Conservation (phyloP, 768 basidiomycete genomes). For the Boletellus sp. region DNA sequence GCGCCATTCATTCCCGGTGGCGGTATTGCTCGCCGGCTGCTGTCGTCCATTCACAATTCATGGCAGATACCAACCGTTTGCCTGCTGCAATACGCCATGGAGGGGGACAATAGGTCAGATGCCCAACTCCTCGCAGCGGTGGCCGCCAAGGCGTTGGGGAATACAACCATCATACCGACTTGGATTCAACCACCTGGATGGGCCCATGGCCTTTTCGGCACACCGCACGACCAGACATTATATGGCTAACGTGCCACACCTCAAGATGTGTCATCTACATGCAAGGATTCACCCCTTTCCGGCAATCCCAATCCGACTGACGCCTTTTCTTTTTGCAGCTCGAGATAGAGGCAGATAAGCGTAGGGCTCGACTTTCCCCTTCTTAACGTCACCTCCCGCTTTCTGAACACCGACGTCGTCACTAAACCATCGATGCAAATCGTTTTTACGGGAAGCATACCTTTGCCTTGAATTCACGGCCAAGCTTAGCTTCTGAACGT, state of each 20-base stretch:
- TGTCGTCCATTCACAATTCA: conserved; percentile 49
- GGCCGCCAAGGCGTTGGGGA: conserved; percentile 44
- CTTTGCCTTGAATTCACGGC: conserved; percentile 95
- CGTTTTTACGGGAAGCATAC: conserved; percentile 40
- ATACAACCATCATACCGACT: conserved; percentile 26
- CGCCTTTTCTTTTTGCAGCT: conserved; percentile 63
- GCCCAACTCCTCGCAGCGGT: conserved; percentile 59
- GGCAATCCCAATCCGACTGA: conserved; percentile 52
- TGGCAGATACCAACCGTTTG: conserved; percentile 55
- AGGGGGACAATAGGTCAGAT: conserved; percentile 79
- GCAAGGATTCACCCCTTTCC: conserved; percentile 48
- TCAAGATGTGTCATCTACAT: background rate
- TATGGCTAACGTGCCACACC: conserved; percentile 47
- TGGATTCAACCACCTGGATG: conserved; percentile 71
- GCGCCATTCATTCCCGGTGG: conserved; percentile 79
- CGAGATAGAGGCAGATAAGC: conserved; percentile 85
- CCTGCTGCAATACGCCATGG: conserved; percentile 72
- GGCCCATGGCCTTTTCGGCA: conserved; percentile 59
- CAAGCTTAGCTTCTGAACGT: conserved; percentile 57
- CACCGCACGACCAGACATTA: conserved; percentile 67
- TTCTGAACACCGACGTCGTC: conserved; percentile 48
- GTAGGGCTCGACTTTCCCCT: conserved; percentile 83
- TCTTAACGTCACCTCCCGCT: conserved; percentile 93
- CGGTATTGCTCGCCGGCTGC: conserved; percentile 64
- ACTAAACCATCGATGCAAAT: conserved; percentile 3